phyloP scores from a whole-genome alignment of 2,329 filamentous ascomycete genomes.

The Ramularia endophylla region DNA sequence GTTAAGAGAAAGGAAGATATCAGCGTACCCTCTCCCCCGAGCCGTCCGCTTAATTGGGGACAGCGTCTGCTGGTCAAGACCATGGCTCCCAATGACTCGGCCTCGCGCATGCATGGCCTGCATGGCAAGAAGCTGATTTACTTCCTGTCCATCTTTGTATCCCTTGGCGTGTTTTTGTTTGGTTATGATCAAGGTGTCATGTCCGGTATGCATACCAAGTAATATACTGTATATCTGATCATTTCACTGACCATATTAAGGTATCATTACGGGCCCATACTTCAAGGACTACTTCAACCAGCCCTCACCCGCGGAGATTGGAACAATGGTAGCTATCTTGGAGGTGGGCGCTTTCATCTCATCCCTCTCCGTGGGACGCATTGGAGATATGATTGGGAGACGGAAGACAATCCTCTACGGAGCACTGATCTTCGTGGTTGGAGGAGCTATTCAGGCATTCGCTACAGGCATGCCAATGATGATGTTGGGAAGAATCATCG shows the following conservation, averaged over 20 bases:
- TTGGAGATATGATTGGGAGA: conserved; percentile 88
- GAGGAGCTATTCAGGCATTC: conserved; percentile 78
- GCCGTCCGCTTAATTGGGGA: conserved; percentile 56
- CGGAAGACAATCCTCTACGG: conserved; percentile 89
- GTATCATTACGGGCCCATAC: conserved; percentile 63
- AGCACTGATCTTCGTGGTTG: conserved; percentile 77
- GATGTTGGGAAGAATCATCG: conserved; percentile 49
- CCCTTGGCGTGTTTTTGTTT: conserved; percentile 75
- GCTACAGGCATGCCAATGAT: conserved; percentile 85
- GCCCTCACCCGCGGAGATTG: conserved; percentile 78
- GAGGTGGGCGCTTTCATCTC: conserved; percentile 90
- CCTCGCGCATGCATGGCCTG: conserved; percentile 75
- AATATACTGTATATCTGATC: conserved; percentile 59
- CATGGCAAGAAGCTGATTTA: conserved; percentile 94
- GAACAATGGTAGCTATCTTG: conserved; percentile 96
- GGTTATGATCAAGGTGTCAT: conserved; percentile 89
- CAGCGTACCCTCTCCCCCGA: conserved; percentile 64
- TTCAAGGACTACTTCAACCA: conserved; percentile 93
- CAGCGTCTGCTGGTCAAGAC: conserved; percentile 70
- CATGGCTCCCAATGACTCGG: conserved; percentile 72
- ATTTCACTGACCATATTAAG: conserved; percentile 59
- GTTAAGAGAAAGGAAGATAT: conserved; percentile 67
- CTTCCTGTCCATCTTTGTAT: conserved; percentile 39
- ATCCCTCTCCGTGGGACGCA: conserved; percentile 75
- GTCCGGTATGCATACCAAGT: conserved; percentile 47